Percentiles rank a stretch among this genome's conserved stretches.
Evolutionary conservation across 331 rosid genomes (phyloP).

Genomic region (Pyracantha coccinea): DNA sequence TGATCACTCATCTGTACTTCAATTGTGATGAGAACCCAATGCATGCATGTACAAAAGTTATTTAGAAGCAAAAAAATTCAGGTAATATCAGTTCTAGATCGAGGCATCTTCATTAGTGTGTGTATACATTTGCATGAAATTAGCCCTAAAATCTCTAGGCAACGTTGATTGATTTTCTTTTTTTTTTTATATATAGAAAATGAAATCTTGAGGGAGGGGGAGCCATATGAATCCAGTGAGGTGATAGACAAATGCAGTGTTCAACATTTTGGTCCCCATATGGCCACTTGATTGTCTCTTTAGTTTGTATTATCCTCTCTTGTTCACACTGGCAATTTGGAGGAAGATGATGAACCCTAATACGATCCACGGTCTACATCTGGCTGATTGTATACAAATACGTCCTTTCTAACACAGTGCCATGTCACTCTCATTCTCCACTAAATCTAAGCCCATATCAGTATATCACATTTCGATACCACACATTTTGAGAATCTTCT

Average conservation of each 20-base stretch:
- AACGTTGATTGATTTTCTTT: not conserved
- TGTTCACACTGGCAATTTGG: not conserved
- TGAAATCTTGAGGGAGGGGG: not conserved
- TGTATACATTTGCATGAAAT: not conserved
- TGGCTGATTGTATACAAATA: conserved; percentile 10
- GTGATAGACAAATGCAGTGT: not conserved
- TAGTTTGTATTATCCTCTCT: not conserved
- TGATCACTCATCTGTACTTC: too few species aligned
- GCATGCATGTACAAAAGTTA: too few species aligned
- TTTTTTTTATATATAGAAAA: not conserved
- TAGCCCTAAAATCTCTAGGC: not conserved
- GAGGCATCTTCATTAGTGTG: too few species aligned
- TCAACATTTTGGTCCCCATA: conserved; percentile 12
- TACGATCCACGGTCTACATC: conserved; percentile 8
- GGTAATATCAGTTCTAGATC: too few species aligned
- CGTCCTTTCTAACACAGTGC: not conserved
- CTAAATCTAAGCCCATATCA: not conserved
- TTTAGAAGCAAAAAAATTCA: too few species aligned
- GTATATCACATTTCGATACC: too few species aligned
- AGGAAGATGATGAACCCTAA: not conserved
- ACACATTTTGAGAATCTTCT: not conserved
- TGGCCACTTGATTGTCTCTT: conserved; percentile 2
- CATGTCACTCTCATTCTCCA: not conserved
- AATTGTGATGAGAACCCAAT: too few species aligned
- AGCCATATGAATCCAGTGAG: not conserved